Evolutionary conservation across 1,139 yeast genomes (phyloP).

Genomic region (Wickerhamiella pararugosa): DNA sequence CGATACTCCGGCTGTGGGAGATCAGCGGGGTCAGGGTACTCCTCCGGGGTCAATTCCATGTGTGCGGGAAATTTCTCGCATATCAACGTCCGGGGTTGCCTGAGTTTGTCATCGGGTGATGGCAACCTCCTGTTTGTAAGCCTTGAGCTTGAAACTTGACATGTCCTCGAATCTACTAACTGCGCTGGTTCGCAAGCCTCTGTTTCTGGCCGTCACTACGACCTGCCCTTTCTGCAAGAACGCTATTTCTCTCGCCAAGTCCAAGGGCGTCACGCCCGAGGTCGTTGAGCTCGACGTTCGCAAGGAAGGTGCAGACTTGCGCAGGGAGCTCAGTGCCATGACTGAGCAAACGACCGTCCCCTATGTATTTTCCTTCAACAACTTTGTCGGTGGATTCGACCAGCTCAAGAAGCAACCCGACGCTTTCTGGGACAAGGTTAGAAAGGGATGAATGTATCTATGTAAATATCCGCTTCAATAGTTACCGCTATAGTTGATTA

Average conservation of each 20-base stretch:
- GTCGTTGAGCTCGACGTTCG: conserved; percentile 13
- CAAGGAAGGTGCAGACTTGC: conserved; percentile 46
- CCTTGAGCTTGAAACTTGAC: not conserved
- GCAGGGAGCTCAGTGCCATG: conserved; percentile 54
- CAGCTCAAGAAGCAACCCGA: conserved; percentile 19
- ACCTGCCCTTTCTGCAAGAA: conserved; percentile 17
- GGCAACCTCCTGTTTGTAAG: too few species aligned
- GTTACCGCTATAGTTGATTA: too few species aligned
- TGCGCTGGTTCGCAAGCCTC: conserved; percentile 11
- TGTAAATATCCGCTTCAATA: too few species aligned
- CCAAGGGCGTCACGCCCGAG: conserved; percentile 11
- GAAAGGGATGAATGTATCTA: too few species aligned
- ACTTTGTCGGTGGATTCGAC: conserved; percentile 70
- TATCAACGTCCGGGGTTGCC: too few species aligned
- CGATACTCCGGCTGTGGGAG: too few species aligned
- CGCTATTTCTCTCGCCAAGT: conserved; percentile 13
- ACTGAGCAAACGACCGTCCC: conserved; percentile 92
- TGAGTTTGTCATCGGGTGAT: too few species aligned
- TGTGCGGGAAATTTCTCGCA: too few species aligned
- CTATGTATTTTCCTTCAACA: conserved; percentile 70
- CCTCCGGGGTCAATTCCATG: too few species aligned
- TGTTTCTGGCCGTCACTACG: conserved; percentile 14
- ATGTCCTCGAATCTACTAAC: conserved; percentile 3
- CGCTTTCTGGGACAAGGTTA: conserved; percentile 12
- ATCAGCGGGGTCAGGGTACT: too few species aligned